These are phyloP conservation scores for Penicillium crustosum DNA, from an alignment of 2,329 filamentous ascomycete genomes.

Conservation along the genomic window DNA sequence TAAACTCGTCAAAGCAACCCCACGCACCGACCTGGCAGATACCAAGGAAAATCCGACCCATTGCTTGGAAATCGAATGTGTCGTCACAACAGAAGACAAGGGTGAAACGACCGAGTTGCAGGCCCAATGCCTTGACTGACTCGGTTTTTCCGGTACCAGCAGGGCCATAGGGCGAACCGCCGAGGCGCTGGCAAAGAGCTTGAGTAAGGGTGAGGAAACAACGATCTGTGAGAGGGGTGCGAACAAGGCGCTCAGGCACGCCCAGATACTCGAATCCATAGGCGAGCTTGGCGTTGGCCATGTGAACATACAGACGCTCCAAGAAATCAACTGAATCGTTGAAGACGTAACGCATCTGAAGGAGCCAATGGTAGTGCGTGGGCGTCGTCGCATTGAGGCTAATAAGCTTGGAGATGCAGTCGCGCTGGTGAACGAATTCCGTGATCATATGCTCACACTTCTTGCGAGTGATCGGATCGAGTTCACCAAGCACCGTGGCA, in stretches of 20 bases:
- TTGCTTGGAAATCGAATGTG: slow-evolving; percentile 99
- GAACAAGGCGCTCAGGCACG: slow-evolving; percentile 91
- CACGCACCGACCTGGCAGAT: slow-evolving; percentile 98
- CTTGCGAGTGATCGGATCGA: slow-evolving; percentile 83
- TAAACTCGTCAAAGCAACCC: slow-evolving; percentile 99
- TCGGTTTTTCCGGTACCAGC: slow-evolving; percentile 99
- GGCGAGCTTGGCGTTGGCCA: slow-evolving; percentile 92
- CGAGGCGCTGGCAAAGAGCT: slow-evolving; percentile 88
- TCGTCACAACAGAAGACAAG: slow-evolving; percentile 99
- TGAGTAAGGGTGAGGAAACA: slow-evolving; percentile 98
- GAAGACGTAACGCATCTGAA: slow-evolving; percentile 97
- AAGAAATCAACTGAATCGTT: slow-evolving; percentile 75
- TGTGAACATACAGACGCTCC: slow-evolving; percentile 82
- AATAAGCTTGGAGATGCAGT: slow-evolving; percentile 84
- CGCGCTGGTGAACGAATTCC: slow-evolving; percentile 96
- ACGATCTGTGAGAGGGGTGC: slow-evolving; percentile 93
- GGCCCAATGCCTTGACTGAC: slow-evolving; percentile 94
- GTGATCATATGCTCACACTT: slow-evolving; percentile 99
- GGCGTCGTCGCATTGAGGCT: slow-evolving; percentile 70
- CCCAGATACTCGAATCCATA: slow-evolving; percentile 99
- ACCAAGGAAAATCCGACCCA: slow-evolving; percentile 98
- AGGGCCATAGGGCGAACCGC: slow-evolving; percentile 94
- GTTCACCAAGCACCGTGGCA: slow-evolving; percentile 82
- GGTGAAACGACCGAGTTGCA: slow-evolving; percentile 95
- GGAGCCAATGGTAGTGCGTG: slow-evolving; percentile 85